Percentiles rank a stretch among this genome's conserved stretches.
These are phyloP conservation scores for Syncephalis plumigaleata DNA, from an alignment of 371 early-diverging fungal genomes.

Conservation along the genomic window DNA sequence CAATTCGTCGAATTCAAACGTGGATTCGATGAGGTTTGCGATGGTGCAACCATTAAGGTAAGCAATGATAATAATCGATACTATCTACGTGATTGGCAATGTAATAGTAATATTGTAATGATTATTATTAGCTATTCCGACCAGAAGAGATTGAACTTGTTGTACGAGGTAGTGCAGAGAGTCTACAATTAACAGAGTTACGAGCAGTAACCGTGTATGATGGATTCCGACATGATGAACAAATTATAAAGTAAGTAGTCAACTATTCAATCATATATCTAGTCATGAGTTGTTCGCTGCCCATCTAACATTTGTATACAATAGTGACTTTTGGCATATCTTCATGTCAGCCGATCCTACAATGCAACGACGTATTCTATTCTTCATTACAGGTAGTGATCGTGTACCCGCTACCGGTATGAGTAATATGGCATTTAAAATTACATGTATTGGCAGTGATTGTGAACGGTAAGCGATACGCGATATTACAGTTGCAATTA, in stretches of 20 bases:
- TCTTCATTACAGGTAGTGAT: conserved; percentile 95
- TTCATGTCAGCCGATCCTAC: conserved; percentile 44
- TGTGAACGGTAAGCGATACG: conserved; percentile 15
- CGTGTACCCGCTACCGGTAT: conserved; percentile 86
- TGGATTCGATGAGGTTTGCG: conserved; percentile 86
- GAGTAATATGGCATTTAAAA: conserved; percentile 53
- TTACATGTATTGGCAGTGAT: conserved; percentile 60
- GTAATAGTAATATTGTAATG: no score
- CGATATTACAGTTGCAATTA: conserved; percentile 13
- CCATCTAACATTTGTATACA: no score
- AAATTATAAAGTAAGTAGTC: conserved; percentile 23
- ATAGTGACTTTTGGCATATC: conserved; percentile 76
- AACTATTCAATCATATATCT: no score
- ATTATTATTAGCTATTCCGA: conserved; percentile 46
- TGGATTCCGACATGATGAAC: conserved; percentile 43
- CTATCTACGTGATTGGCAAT: not conserved
- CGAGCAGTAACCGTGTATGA: conserved; percentile 66
- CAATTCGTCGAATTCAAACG: conserved; percentile 82
- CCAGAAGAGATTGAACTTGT: conserved; percentile 94
- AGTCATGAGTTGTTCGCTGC: no score
- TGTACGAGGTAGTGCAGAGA: conserved; percentile 80
- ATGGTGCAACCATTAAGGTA: conserved; percentile 69
- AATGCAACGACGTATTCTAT: conserved; percentile 64
- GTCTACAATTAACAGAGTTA: conserved; percentile 61
- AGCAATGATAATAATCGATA: not conserved